Evolutionary conservation across 192 early-diverging fungal species (phyloP), one percentile per base, ranked within the genome.

Genomic region (Tieghemiomyces parasiticus): DNA sequence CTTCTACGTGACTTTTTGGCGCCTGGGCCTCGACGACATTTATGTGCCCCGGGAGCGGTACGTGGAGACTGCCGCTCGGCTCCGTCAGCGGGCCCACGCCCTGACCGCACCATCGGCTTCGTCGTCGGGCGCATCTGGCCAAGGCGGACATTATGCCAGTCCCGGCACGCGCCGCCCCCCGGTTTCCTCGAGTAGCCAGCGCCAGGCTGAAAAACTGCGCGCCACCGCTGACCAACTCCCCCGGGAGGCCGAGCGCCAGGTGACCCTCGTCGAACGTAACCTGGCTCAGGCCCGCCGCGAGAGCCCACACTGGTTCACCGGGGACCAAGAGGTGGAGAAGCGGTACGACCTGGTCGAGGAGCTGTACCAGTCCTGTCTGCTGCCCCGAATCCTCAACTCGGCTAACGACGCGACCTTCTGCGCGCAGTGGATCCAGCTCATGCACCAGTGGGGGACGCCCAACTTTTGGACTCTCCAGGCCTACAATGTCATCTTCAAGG

Each of bases 1-100:
- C 24, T 92, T 91, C 58, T 92, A 82, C 63, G 69, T 76, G 9
- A 80, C 79, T 0, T 92, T 91, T 61, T 92, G 90, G 90, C 83
- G 84, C 46, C 65, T 92, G 13, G 65, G 69, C 4, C 62, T 91
- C 4, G 84, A 84, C 62, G 90, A 92, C 61, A 84, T 92, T 16
- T 65, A 73, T 35, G 76, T 82, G 20, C 87, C 86, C 24, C 67
- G 67, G 35, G 61, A 66, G 9, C 77, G 77, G 46, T 92, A 92
- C 69, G 53, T 67, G 34, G 59, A 62, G 28, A 29, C 46, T 19
- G 45, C 33, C 38, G 49, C 66, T 4, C 78, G 83, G 48, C 81
- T 83, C 32, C 55, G 55, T 25, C 32, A 31, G 22, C 32, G 26
- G 19, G 55, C 55, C 0, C 34, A 58, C 22, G 34, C 34, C 8